Evolutionary conservation across 345 rosid genomes (phyloP).

Genomic region (Hevea brasiliensis): DNA sequence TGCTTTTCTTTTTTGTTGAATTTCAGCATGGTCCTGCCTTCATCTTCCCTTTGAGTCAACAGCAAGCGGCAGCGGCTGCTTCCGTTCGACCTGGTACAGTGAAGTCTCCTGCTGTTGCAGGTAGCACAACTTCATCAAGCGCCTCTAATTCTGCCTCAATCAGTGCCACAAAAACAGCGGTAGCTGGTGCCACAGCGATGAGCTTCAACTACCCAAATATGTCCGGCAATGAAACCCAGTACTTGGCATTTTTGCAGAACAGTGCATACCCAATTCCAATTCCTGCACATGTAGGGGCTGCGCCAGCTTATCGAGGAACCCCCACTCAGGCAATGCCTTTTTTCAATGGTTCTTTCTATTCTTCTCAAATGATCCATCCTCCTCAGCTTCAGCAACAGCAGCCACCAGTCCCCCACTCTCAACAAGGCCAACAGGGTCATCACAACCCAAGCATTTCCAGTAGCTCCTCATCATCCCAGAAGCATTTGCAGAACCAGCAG

Average conservation of each 20-base stretch:
- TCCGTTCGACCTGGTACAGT: slow-evolving; percentile 65
- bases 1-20: slow-evolving; percentile 1
- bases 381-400: slow-evolving; percentile 73
- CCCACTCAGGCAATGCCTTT: slow-evolving; percentile 74
- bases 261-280: slow-evolving; percentile 75
- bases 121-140: slow-evolving; percentile 41
- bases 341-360: slow-evolving; percentile 80
- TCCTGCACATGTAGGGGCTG: slow-evolving; percentile 82
- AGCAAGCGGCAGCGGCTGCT: slow-evolving; percentile 65
- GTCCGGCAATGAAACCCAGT: slow-evolving; percentile 83
- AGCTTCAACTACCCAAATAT: slow-evolving; percentile 79
- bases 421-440: slow-evolving; percentile 66
- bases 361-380: slow-evolving; percentile 87
- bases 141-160: slow-evolving; percentile 46
- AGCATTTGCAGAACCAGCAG: slow-evolving; percentile 79
- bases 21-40: slow-evolving; percentile 82
- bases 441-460: slow-evolving; percentile 67
- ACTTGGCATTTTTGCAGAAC: slow-evolving; percentile 86
- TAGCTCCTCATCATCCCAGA: slow-evolving; percentile 75
- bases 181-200: slow-evolving; percentile 65
- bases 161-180: slow-evolving; percentile 51
- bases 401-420: slow-evolving; percentile 38
- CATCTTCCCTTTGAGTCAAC: slow-evolving; percentile 88
- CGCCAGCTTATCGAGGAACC: slow-evolving; percentile 68
- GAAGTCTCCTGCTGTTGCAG: slow-evolving; percentile 52